These are phyloP conservation scores for Exophiala xenobiotica DNA, from an alignment of 2,329 filamentous ascomycete genomes.

Conservation along the genomic window DNA sequence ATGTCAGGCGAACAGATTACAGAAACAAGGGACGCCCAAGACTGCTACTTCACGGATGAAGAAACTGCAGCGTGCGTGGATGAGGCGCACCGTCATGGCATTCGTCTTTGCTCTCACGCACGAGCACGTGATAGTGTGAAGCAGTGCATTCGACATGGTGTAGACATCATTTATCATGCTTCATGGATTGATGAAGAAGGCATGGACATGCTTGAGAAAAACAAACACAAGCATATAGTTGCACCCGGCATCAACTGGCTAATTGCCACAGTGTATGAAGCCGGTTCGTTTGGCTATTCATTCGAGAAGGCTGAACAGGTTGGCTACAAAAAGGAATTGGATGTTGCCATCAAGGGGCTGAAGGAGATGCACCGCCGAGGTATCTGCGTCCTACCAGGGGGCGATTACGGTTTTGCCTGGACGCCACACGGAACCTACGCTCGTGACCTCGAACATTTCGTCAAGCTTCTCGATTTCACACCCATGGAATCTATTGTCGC, in stretches of 20 bases:
- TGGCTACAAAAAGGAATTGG: slow-evolving; percentile 46
- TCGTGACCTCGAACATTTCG: slow-evolving; percentile 48
- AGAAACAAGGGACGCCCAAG: slow-evolving; percentile 37
- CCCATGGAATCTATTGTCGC: slow-evolving; percentile 47
- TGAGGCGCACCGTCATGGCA: slow-evolving; percentile 41
- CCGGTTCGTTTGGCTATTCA: slow-evolving; percentile 43
- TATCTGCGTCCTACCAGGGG: slow-evolving; percentile 44
- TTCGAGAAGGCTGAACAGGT: slow-evolving; percentile 44
- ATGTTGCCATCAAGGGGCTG: slow-evolving; percentile 40
- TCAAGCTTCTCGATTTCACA: slow-evolving; percentile 47
- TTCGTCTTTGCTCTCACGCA: slow-evolving; percentile 45
- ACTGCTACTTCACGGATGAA: slow-evolving; percentile 48
- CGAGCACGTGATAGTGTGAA: slow-evolving; percentile 46
- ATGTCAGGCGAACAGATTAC: slow-evolving; percentile 42
- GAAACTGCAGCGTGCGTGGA: slow-evolving; percentile 51
- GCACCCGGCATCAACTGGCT: slow-evolving; percentile 48
- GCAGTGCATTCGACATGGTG: slow-evolving; percentile 45
- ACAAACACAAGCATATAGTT: slow-evolving; percentile 43
- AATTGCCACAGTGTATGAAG: slow-evolving; percentile 41
- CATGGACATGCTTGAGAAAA: slow-evolving; percentile 38
- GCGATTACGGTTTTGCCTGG: slow-evolving; percentile 51
- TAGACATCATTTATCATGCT: slow-evolving; percentile 51
- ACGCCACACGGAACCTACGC: slow-evolving; percentile 51
- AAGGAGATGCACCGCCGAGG: slow-evolving; percentile 49
- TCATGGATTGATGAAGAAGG: slow-evolving; percentile 45